A percentile compares a stretch with the other conserved stretches of the same genome.
Evolutionary conservation across 495 filamentous ascomycete species (phyloP).

Genomic region (Podospora pseudoanserina): DNA sequence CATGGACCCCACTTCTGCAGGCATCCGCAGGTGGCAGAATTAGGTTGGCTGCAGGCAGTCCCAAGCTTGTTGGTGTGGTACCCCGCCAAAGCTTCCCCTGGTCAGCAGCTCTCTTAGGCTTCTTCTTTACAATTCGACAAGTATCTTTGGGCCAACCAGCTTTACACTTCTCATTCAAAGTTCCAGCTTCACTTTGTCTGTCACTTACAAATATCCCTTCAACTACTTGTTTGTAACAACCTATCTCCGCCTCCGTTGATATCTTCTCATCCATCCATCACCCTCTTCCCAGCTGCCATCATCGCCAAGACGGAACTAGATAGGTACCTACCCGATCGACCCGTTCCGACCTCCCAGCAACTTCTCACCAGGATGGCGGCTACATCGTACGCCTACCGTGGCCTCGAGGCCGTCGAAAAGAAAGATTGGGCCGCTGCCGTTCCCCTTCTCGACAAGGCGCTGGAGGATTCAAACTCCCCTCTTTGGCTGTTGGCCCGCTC

Average conservation of each 20-base stretch:
- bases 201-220: background rate
- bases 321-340: background rate
- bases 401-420: constrained; percentile 56
- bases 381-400: constrained; percentile 33
- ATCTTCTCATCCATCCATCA: too few species aligned
- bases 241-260: too few species aligned
- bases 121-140: constrained; percentile 14
- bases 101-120: background rate
- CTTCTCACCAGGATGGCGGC: constrained; percentile 27
- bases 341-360: background rate
- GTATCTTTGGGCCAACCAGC: constrained; percentile 3
- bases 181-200: background rate
- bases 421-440: constrained; percentile 67
- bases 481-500: constrained; percentile 85
- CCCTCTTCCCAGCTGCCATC: too few species aligned
- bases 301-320: background rate
- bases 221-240: too few species aligned
- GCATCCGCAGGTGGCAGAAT: constrained; percentile 13
- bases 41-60: background rate
- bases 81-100: constrained; percentile 13
- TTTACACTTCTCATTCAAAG: too few species aligned
- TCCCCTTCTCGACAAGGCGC: constrained; percentile 69
- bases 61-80: background rate
- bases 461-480: constrained; percentile 64
- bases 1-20: background rate